Percentiles rank a stretch among this genome's conserved stretches.
Conservation (phyloP, 1,284 basidiomycete species). For the Pseudozyma sp. region DNA sequence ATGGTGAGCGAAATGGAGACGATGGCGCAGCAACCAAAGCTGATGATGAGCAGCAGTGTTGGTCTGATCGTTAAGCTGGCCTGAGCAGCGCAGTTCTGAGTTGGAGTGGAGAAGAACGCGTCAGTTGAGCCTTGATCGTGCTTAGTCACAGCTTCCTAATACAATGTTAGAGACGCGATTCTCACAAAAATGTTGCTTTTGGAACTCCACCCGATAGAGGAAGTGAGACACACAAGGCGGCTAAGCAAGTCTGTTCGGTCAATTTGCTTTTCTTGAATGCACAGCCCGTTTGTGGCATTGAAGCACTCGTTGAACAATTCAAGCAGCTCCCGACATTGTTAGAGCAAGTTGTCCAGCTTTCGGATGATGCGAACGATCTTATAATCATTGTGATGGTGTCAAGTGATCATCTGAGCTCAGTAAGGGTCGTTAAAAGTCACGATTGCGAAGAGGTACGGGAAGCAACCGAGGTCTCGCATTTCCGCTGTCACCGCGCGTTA, state of each 20-base stretch:
- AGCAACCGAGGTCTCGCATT: slow-evolving; percentile 7
- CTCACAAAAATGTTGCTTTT: not conserved
- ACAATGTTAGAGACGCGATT: not conserved
- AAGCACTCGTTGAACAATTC: too few species aligned
- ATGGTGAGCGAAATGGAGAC: not conserved
- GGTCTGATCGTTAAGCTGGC: slow-evolving; percentile 6
- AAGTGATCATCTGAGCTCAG: not conserved
- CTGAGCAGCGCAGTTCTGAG: slow-evolving; percentile 14
- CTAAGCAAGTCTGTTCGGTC: not conserved
- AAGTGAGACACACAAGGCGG: not conserved
- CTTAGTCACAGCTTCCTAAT: slow-evolving; percentile 25
- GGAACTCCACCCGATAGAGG: not conserved
- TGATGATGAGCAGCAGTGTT: slow-evolving; percentile 6
- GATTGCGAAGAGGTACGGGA: not conserved
- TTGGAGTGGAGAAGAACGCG: slow-evolving; percentile 32
- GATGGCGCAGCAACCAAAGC: not conserved
- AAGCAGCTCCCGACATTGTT: too few species aligned
- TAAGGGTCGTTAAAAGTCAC: not conserved
- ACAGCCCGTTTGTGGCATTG: too few species aligned
- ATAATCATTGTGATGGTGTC: too few species aligned
- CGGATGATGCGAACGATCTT: too few species aligned
- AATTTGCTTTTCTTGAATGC: too few species aligned
- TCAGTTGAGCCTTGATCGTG: slow-evolving; percentile 21
- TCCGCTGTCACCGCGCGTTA: not conserved
- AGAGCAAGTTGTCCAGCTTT: too few species aligned